These are phyloP conservation scores for Astrephomene gubernaculifera DNA, from an alignment of 139 green algal species.

Conservation along the genomic window DNA sequence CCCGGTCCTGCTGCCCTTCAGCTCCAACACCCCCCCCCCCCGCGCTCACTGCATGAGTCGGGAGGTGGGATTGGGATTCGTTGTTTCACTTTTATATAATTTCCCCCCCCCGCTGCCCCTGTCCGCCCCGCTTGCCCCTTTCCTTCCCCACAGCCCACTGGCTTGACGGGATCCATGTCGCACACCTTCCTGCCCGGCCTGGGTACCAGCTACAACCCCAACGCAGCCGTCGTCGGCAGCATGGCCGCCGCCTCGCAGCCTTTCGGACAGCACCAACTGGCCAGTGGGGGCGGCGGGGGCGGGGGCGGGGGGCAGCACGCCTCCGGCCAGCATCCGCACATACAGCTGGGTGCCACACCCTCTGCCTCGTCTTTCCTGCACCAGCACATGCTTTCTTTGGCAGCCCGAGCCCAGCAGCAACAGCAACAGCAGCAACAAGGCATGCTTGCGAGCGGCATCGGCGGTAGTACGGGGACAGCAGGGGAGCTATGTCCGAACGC, in stretches of 20 bases:
- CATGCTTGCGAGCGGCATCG: not conserved
- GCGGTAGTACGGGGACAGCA: not conserved
- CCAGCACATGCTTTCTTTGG: constrained; percentile 23
- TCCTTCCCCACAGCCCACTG: constrained; percentile 10
- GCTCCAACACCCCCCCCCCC: too few relatives aligned
- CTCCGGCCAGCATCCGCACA: constrained; percentile 7
- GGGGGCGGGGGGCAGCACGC: not conserved
- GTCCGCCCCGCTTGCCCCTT: not conserved
- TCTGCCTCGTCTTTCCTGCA: constrained; percentile 34
- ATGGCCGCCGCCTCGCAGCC: not conserved
- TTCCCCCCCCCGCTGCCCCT: not conserved
- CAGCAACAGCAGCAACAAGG: constrained; percentile 28
- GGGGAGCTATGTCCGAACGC: constrained; percentile 4
- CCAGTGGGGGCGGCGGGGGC: too few relatives aligned
- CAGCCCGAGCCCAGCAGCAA: constrained; percentile 6
- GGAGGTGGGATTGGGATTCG: too few relatives aligned
- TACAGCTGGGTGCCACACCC: constrained; percentile 44
- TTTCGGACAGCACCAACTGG: not conserved
- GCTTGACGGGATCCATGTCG: not conserved
- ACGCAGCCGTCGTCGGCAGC: constrained; percentile 2
- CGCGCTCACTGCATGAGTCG: too few relatives aligned
- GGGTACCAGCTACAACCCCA: constrained; percentile 19
- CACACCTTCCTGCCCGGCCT: constrained; percentile 18
- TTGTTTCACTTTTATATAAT: too few relatives aligned
- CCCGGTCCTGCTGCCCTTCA: too few relatives aligned